Conservation (phyloP, 2,329 filamentous ascomycete species). For the Stagonosporopsis cucurbitacearum region DNA sequence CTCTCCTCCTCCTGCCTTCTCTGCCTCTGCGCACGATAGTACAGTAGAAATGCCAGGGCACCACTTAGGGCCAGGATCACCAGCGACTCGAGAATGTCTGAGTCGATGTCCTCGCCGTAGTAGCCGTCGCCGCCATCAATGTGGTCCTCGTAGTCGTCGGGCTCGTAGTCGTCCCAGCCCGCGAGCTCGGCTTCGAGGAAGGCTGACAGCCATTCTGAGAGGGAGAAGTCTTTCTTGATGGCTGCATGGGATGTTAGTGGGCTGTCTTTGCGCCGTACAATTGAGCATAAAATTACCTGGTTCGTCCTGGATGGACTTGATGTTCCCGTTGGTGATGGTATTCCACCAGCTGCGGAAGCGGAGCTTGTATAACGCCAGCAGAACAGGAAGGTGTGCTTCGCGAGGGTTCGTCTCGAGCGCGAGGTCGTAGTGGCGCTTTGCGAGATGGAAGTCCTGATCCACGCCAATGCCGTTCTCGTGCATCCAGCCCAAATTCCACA, state of each 20-base stretch:
- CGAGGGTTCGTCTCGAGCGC: conserved; percentile 83
- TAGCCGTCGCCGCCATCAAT: conserved; percentile 58
- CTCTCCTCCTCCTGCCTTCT: conserved; percentile 53
- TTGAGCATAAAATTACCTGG: conserved; percentile 65
- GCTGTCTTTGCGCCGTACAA: neutral
- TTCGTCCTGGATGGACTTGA: conserved; percentile 92
- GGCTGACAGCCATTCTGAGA: conserved; percentile 84
- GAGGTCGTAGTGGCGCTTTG: conserved; percentile 94
- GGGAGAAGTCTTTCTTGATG: conserved; percentile 73
- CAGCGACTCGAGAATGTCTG: conserved; percentile 82
- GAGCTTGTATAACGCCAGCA: conserved; percentile 84
- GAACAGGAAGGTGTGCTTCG: conserved; percentile 93
- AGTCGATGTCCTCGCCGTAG: conserved; percentile 70
- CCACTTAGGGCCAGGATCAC: conserved; percentile 80
- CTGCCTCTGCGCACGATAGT: conserved; percentile 74
- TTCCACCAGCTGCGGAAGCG: conserved; percentile 92
- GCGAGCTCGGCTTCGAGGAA: conserved; percentile 71
- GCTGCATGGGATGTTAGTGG: conserved; percentile 55
- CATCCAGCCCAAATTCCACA: conserved; percentile 99
- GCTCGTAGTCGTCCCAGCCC: conserved; percentile 64
- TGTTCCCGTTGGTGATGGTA: conserved; percentile 82
- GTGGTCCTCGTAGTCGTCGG: conserved; percentile 53
- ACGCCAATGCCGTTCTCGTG: conserved; percentile 95
- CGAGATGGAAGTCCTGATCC: conserved; percentile 94
- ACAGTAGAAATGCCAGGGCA: conserved; percentile 77